Evolutionary conservation across 257 asterid species (phyloP), one percentile per base, ranked within the genome.

Genomic region (Solanum sejunctum): DNA sequence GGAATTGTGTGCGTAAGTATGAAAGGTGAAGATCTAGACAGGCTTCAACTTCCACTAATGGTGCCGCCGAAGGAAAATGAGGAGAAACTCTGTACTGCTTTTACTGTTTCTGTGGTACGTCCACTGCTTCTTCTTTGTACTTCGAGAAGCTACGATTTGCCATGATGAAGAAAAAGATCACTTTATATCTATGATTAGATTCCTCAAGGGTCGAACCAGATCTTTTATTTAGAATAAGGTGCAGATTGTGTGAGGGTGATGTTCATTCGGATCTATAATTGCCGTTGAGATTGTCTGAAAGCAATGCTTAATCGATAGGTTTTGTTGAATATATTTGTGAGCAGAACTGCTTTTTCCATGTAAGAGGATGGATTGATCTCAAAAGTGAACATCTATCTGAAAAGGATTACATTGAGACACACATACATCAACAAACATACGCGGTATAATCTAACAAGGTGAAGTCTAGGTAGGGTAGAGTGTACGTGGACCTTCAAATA

Each of bases 1-100:
- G 99, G 99, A 75, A 97, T 97, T 67, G 99, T 97, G 73, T 97
- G 99, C 82, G 94, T 94, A 80, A 97, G 99, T 92, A 97, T 97
- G 98, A 88, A 91, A 87, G 98, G 90, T 80, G 97, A 94, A 87
- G 97, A 94, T 80, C 91, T 95, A 89, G 95, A 95, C 88, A 92
- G 98, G 87, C 86, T 97, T 90, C 83, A 89, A 80, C 92, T 97
- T 87, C 99, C 99, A 10, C 88, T 95, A 88, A 97, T 97, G 98
- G 99, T 97, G n/a, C 90, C 89, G 71, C 92, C 92, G 72, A 93
- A 91, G 91, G 98, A 90, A 64, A 97, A 97, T 16, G 99, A 97
- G 92, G 99, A 97, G 91, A 97, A 95, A 73, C 99, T 97, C 26
- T 54, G 66, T 73, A 97, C 99, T 28, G 99, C 99, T 52, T 97